phyloP scores from a whole-genome alignment of 495 filamentous ascomycete species.

The Penicillium lagena region DNA sequence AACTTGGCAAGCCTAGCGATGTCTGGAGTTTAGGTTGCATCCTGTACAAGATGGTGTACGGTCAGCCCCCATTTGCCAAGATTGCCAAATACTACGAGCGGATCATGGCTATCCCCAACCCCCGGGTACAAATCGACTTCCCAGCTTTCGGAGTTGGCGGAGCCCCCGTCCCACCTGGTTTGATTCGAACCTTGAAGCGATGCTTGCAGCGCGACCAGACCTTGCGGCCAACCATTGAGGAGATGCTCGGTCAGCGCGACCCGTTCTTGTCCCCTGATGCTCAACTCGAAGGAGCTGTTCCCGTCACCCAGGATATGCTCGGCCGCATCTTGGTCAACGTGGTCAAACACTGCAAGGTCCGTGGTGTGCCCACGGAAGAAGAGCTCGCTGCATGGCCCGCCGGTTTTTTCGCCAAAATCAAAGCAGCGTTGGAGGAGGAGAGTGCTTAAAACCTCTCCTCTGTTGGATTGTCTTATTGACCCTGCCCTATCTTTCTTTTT shows the following conservation, averaged over 20 bases:
- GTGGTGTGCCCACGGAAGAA: slow-evolving; percentile 59
- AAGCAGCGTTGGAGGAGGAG: slow-evolving; percentile 54
- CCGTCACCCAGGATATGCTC: slow-evolving; percentile 71
- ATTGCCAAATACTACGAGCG: slow-evolving; percentile 73
- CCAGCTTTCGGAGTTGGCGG: slow-evolving; percentile 69
- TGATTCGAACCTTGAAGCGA: slow-evolving; percentile 66
- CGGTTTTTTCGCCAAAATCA: slow-evolving; percentile 58
- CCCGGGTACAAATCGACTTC: slow-evolving; percentile 74
- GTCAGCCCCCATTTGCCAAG: slow-evolving; percentile 85
- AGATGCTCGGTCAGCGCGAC: slow-evolving; percentile 66
- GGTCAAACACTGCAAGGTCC: slow-evolving; percentile 63
- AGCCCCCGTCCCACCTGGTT: slow-evolving; percentile 58
- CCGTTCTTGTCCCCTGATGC: slow-evolving; percentile 76
- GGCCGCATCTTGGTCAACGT: slow-evolving; percentile 71
- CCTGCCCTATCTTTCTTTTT: not conserved
- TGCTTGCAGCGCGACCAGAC: slow-evolving; percentile 78
- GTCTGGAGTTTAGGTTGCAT: slow-evolving; percentile 97
- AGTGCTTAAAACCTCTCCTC: slow-evolving; percentile 13
- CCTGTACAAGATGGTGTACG: slow-evolving; percentile 95
- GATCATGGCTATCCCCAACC: slow-evolving; percentile 83
- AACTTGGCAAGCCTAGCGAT: slow-evolving; percentile 90
- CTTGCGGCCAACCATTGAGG: slow-evolving; percentile 67
- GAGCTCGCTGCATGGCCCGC: slow-evolving; percentile 67
- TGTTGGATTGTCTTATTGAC: slow-evolving; percentile 7
- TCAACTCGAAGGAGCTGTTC: slow-evolving; percentile 54